Evolutionary conservation across 306 rosid genomes (phyloP).

Genomic region (Glycine tomentella): DNA sequence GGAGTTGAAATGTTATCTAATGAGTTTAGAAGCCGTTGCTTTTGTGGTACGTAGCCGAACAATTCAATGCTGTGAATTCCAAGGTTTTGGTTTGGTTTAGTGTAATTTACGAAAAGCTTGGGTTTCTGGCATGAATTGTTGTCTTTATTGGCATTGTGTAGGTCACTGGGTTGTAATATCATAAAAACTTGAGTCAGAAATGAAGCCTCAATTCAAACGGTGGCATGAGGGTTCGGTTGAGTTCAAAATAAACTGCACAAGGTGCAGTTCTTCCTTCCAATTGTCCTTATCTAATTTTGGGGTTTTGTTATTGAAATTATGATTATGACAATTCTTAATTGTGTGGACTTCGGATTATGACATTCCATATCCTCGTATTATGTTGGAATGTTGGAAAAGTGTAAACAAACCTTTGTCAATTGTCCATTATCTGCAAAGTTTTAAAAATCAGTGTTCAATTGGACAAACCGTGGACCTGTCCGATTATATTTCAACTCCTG

Average conservation of each 20-base stretch:
- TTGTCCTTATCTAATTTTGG: neutral
- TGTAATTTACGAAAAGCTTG: neutral
- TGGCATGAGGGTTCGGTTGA: neutral
- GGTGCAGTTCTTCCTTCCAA: neutral
- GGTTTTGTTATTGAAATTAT: neutral
- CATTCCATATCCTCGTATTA: neutral
- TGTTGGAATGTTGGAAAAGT: neutral
- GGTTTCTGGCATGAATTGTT: neutral
- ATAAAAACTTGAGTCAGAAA: neutral
- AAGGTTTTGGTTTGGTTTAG: constrained; percentile 22
- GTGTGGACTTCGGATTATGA: no score
- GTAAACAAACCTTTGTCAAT: no score
- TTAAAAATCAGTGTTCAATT: neutral
- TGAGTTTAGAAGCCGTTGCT: neutral
- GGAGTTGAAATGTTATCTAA: neutral
- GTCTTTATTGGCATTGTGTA: neutral
- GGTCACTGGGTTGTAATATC: neutral
- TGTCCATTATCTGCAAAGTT: neutral
- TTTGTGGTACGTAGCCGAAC: neutral
- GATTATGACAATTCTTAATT: no score
- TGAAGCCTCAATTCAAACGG: neutral
- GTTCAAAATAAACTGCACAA: neutral
- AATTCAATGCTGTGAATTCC: neutral
- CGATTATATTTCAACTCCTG: no score
- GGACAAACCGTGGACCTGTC: neutral